Evolutionary conservation across 805 yeast species (phyloP), one percentile per base, ranked within the genome.

Genomic region (Cyberlindnera samutprakarnensis): DNA sequence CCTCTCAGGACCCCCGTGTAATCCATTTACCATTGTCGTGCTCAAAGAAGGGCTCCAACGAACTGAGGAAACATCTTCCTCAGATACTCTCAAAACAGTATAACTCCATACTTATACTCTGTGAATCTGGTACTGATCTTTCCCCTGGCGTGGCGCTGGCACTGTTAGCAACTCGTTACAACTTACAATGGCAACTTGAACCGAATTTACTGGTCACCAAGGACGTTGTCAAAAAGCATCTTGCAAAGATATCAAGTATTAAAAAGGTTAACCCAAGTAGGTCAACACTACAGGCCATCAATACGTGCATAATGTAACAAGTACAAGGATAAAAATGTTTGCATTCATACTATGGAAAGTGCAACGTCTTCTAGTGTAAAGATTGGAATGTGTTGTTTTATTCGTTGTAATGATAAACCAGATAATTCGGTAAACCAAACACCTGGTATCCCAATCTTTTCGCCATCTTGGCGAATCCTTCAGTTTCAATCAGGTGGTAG

Each of bases 401-500:
- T 54, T 90, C 96, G 53, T 90, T 85, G 61, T 73, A 80, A 50
- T 90, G 98, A 57, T 73, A 90, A 18, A 92, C 96, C 52, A 90
- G 62, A 57, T 92, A 92, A 59, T 92, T 87, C 33, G 97, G 98
- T 52, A 92, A 68, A 5, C 99, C 99, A 54, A 67, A 80, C 15
- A 88, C 87, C 47, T 80, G 83, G 59, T 92, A 88, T 20, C 95
- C 95, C 41, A 92, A 68, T 47, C 97, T 69, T 58, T 87, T 86
- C 27, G 95, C 96, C 97, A 92, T 92, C 58, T 80, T 81, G n/a
- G 92, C 96, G 60, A 92, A 92, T 13, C 98, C 98, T 61, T 92
- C 98, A 8, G 96, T 88, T 64, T 92, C 98, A 42, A 92, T 87
- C 57, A 92, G 69, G 57, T 92, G 95, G 57, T 90, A 88, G 67